Evolutionary conservation across 768 basidiomycete genomes (phyloP), one percentile per base, ranked within the genome.

Genomic region (Psilocybe subaeruginosa): DNA sequence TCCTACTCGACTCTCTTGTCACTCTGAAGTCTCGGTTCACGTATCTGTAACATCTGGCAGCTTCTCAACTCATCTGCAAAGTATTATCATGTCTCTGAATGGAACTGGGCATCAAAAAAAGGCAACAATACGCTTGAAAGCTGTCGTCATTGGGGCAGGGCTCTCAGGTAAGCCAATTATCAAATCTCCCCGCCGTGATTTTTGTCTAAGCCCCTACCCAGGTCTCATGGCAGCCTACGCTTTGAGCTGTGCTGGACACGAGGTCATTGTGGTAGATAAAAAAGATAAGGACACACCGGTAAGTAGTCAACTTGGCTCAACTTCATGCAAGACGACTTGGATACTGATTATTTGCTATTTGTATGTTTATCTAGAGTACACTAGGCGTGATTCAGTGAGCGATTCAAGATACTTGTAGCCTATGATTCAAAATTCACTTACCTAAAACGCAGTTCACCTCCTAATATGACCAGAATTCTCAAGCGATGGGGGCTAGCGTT

Each of bases 401-500:
- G 33, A 8, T 16, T 19, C 19, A 19, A 16, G 3, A 54, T 41
- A n/a, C 37, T 19, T 54, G 8, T 19, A 54, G 11, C 11, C 39
- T 19, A 19, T 31, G 31, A 6, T 19, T 19, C 8, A 23, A 3
- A 37, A 37, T 19, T 19, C 8, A 16, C 35, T 49, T 27, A 45
- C 19, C 41, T 19, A 16, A 12, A 49, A 19, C 43, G 27, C 31
- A 76, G 75, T 43, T 75, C 75, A 3, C 82, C 85, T 52, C 85
- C 86, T 16, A 87, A 87, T 60, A 79, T 85, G 72, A 82, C 84
- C 23, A 78, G 80, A 54, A 74, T 87, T 12, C 69, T 87, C 23
- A 77, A 79, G 57, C 74, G 79, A 64, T 87, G 86, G 85, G 85
- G 81, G 9, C 74, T 83, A 5, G 76, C 73, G 37, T 77, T 80